Evolutionary conservation across 1,284 basidiomycete genomes (phyloP).

Genomic region (Sparassis latifolia): DNA sequence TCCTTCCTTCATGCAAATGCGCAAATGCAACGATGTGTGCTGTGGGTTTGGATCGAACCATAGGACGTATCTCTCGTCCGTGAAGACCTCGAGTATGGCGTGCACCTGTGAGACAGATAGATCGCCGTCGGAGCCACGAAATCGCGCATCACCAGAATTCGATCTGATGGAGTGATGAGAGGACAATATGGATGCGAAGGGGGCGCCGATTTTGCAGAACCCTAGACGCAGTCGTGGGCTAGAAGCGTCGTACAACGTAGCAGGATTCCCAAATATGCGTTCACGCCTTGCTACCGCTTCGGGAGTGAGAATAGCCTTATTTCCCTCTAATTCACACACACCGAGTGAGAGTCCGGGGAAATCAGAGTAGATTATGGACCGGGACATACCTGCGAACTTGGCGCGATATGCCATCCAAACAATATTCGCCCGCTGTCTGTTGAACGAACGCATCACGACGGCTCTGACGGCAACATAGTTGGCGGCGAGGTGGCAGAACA

Average conservation of each 20-base stretch:
- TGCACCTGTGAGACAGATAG: slow-evolving; percentile 8
- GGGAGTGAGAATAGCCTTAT: neutral
- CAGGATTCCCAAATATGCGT: neutral
- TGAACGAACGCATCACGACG: slow-evolving; percentile 49
- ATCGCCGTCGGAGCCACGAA: neutral
- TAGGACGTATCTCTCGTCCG: slow-evolving; percentile 40
- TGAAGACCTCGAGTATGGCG: slow-evolving; percentile 26
- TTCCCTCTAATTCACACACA: too few species aligned
- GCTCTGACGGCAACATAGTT: slow-evolving; percentile 57
- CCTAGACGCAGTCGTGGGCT: neutral
- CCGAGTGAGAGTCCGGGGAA: neutral
- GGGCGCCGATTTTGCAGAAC: neutral
- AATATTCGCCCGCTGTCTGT: slow-evolving; percentile 49
- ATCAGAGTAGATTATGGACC: neutral
- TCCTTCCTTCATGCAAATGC: slow-evolving; percentile 44
- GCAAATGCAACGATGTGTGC: slow-evolving; percentile 18
- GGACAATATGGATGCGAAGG: neutral
- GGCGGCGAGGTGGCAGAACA: slow-evolving; percentile 46
- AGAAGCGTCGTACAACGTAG: neutral
- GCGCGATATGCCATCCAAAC: slow-evolving; percentile 37
- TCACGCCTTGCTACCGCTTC: neutral
- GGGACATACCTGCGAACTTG: neutral
- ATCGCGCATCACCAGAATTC: neutral
- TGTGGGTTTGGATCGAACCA: slow-evolving; percentile 34
- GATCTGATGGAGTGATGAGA: neutral